Conservation (phyloP, 805 yeast species). For the Wickerhamiella hasegawae region DNA sequence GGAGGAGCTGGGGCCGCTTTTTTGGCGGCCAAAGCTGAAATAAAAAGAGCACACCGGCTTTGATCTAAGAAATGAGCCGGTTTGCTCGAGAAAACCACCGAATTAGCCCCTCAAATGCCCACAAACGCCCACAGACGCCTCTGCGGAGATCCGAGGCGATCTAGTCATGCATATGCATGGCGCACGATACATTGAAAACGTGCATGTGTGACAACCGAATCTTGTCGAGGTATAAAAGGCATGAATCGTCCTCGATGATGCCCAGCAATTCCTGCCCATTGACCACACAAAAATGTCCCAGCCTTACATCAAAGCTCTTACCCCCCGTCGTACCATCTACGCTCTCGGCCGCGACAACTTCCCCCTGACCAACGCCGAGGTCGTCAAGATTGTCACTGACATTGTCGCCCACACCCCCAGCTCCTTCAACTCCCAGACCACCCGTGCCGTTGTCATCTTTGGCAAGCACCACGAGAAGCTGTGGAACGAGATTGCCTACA, state of each 20-base stretch:
- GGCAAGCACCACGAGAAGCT: conserved; percentile 31
- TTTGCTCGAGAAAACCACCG: too few species aligned
- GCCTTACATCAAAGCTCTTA: conserved; percentile 10
- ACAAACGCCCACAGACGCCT: too few species aligned
- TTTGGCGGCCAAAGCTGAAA: too few species aligned
- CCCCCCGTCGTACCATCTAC: conserved; percentile 34
- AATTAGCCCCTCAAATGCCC: too few species aligned
- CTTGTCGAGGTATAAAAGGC: too few species aligned
- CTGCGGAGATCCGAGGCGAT: not conserved
- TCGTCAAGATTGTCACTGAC: conserved; percentile 28
- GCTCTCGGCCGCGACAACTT: conserved; percentile 27
- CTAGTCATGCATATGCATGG: not conserved
- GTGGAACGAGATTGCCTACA: conserved; percentile 28
- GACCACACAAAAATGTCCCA: conserved; percentile 1
- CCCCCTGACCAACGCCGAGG: conserved; percentile 28
- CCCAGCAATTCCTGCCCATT: too few species aligned
- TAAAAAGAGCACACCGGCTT: too few species aligned
- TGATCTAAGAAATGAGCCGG: too few species aligned
- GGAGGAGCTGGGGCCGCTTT: too few species aligned
- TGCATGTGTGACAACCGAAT: too few species aligned
- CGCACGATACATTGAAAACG: not conserved
- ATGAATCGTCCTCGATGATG: too few species aligned
- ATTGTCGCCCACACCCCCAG: conserved; percentile 35
- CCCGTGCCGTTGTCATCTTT: conserved; percentile 32
- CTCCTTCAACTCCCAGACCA: conserved; percentile 35